Evolutionary conservation across 1,284 basidiomycete species (phyloP).

Genomic region (Pascua guehoae): DNA sequence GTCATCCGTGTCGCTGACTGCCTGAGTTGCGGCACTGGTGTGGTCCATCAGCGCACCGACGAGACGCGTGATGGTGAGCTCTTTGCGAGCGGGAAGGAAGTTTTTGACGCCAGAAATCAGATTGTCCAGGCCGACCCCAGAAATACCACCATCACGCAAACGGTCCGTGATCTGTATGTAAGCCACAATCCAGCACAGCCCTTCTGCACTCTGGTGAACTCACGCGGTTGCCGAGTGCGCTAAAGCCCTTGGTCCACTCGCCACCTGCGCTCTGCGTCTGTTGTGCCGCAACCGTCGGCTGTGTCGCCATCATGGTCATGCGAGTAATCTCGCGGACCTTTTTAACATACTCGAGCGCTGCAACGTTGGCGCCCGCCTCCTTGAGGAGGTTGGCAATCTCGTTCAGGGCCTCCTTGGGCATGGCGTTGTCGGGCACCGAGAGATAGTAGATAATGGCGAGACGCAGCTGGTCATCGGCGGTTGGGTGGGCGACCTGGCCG

Average conservation of each 20-base stretch:
- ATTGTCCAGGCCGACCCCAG: slow-evolving; percentile 70
- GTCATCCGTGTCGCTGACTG: slow-evolving; percentile 92
- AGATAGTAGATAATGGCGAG: slow-evolving; percentile 92
- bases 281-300: slow-evolving; percentile 59
- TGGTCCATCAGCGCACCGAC: slow-evolving; percentile 98
- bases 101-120: slow-evolving; percentile 97
- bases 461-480: slow-evolving; percentile 85
- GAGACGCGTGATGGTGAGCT: slow-evolving; percentile 85
- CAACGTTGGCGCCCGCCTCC: slow-evolving; percentile 70
- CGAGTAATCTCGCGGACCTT: slow-evolving; percentile 84
- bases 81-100: slow-evolving; percentile 92
- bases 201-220: slow-evolving; percentile 30
- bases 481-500: slow-evolving; percentile 52
- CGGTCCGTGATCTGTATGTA: slow-evolving; percentile 67
- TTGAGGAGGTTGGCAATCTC: slow-evolving; percentile 86
- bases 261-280: slow-evolving; percentile 51
- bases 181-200: slow-evolving; percentile 3
- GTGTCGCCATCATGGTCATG: slow-evolving; percentile 79
- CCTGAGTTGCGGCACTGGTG: slow-evolving; percentile 82
- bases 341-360: slow-evolving; percentile 89
- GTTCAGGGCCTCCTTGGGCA: slow-evolving; percentile 78
- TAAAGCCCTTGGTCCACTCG: slow-evolving; percentile 72
- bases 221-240: slow-evolving; percentile 83
- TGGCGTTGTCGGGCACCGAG: slow-evolving; percentile 66
- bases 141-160: slow-evolving; percentile 81